Evolutionary conservation across 1,139 yeast genomes (phyloP).

Genomic region (Protomyces arabidopsidicola): DNA sequence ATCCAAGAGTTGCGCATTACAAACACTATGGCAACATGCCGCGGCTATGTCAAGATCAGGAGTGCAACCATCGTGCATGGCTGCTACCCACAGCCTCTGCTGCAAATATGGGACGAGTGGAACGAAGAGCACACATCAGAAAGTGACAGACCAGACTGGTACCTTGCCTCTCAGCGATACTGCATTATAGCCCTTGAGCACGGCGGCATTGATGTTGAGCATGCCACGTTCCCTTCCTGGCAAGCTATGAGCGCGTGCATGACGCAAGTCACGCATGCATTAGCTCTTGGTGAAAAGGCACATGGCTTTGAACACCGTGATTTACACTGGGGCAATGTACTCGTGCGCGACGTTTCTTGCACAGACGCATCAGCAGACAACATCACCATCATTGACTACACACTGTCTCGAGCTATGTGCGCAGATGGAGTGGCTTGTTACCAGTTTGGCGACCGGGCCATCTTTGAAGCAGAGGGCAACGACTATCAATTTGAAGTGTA

Average conservation of each 20-base stretch:
- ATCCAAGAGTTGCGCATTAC: conserved; percentile 50
- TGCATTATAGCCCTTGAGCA: conserved; percentile 47
- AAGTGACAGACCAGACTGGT: conserved; percentile 41
- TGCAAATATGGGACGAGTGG: conserved; percentile 47
- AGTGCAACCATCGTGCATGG: conserved; percentile 49
- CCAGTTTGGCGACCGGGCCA: conserved; percentile 48
- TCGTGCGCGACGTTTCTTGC: conserved; percentile 34
- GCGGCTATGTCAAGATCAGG: conserved; percentile 46
- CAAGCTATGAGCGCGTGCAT: conserved; percentile 51
- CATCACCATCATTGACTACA: conserved; percentile 56
- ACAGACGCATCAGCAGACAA: conserved; percentile 27
- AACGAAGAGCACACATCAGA: conserved; percentile 37
- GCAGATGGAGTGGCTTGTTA: conserved; percentile 38
- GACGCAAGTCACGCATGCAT: conserved; percentile 49
- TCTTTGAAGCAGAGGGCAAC: conserved; percentile 46
- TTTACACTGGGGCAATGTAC: conserved; percentile 59
- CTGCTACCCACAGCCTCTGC: conserved; percentile 43
- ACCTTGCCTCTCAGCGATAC: conserved; percentile 43
- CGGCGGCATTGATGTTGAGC: conserved; percentile 50
- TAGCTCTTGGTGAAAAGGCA: conserved; percentile 50
- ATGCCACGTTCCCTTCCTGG: conserved; percentile 48
- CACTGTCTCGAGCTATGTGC: conserved; percentile 47
- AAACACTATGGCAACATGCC: conserved; percentile 40
- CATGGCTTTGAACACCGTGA: conserved; percentile 63
- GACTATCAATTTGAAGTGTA: conserved; percentile 54